A percentile compares a stretch with the other conserved stretches of the same genome.
phyloP scores from a whole-genome alignment of 352 stramenopile genomes.

The Blastocystis hominis region DNA sequence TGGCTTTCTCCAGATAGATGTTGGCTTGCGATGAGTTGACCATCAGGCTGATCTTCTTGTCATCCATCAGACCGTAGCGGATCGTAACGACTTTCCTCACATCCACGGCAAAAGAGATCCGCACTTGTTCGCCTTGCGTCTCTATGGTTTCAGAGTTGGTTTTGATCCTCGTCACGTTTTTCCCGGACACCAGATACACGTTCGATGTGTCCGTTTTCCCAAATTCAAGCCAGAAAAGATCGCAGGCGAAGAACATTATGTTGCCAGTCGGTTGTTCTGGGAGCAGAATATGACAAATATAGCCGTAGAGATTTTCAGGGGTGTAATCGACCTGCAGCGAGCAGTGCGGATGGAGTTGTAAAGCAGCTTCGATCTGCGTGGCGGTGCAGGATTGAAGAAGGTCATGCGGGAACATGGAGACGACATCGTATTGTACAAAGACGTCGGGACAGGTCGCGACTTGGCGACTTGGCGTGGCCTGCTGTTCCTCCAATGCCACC shows the following conservation, averaged over 20 bases:
- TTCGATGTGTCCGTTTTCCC: too few species aligned
- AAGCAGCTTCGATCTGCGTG: background rate
- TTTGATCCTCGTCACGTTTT: too few species aligned
- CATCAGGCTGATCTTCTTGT: background rate
- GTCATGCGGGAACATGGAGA: background rate
- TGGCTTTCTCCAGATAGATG: background rate
- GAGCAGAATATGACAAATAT: too few species aligned
- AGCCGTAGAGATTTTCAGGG: background rate
- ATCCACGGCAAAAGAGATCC: background rate
- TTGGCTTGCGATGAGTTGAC: background rate
- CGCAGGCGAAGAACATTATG: too few species aligned
- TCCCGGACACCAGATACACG: too few species aligned
- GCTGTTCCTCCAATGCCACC: too few species aligned
- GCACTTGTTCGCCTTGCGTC: too few species aligned
- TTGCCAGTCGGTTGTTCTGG: too few species aligned
- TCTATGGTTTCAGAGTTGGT: too few species aligned
- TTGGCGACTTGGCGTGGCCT: too few species aligned
- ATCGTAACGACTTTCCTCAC: background rate
- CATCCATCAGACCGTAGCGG: background rate
- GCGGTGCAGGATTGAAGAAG: background rate
- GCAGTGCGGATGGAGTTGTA: background rate
- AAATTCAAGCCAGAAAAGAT: too few species aligned
- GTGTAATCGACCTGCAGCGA: background rate
- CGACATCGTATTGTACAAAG: background rate
- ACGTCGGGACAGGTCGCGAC: background rate